These are phyloP conservation scores for Candida jianshihensis DNA, from an alignment of 805 yeast genomes.

Conservation along the genomic window DNA sequence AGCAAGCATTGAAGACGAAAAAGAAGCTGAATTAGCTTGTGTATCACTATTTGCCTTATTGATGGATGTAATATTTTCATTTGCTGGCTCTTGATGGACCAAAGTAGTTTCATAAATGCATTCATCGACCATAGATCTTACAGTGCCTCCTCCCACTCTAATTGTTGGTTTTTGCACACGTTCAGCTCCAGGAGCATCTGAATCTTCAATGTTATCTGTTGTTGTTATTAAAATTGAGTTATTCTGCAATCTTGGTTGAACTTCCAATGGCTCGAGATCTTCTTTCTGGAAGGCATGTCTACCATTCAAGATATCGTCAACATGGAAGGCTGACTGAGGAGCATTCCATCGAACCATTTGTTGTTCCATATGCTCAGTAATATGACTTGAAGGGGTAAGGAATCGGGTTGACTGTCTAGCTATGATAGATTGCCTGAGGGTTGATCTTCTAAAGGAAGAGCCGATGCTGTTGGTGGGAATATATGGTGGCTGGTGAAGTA, in stretches of 20 bases:
- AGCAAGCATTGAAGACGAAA: constrained; percentile 3
- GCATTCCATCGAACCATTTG: constrained; percentile 30
- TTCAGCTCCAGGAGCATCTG: neutral
- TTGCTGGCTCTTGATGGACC: no score
- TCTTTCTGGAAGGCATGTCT: constrained; percentile 26
- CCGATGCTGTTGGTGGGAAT: constrained; percentile 7
- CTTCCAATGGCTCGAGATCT: constrained; percentile 12
- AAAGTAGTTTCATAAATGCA: no score
- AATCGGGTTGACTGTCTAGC: constrained; percentile 24
- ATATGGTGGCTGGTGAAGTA: constrained; percentile 17
- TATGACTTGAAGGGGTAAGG: constrained; percentile 20
- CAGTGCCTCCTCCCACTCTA: neutral
- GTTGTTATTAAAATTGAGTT: neutral
- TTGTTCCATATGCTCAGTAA: constrained; percentile 29
- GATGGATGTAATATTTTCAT: no score
- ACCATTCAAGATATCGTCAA: constrained; percentile 25
- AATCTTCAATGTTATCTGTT: neutral
- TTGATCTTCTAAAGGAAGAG: constrained; percentile 14
- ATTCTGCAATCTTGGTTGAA: neutral
- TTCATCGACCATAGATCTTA: no score
- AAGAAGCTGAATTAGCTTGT: constrained; percentile 2
- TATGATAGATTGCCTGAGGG: constrained; percentile 22
- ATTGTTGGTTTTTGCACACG: neutral
- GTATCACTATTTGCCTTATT: neutral
- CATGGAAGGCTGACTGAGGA: constrained; percentile 21